Base-by-base conservation (phyloP, 805 yeast genomes). In the Wickerhamia fluorescens region DNA sequence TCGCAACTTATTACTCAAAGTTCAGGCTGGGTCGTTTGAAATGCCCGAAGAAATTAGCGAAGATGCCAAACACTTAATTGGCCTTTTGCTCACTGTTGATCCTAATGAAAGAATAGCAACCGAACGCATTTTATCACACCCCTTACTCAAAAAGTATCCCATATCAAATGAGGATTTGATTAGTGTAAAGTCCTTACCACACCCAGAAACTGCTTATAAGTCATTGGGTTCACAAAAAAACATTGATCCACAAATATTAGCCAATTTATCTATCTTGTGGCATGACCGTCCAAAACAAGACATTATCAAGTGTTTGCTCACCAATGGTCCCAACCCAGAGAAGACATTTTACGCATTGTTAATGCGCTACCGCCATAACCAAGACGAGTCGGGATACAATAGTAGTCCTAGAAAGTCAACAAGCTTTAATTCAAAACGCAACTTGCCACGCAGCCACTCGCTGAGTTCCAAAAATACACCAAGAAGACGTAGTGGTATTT, bases 91-190 rank as follows among this genome's bases (percentile, higher is more conserved):
- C 23, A 70, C 75, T 17, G 78, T 78, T 12, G 71, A 83, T 44
- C 95, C 96, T 5, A 63, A 58, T 16, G 67, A 72, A 40, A 71
- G 96, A 58, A 71, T 85, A 20, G 64, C 74, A 26, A 84, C 92
- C 5, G 71, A 70, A 14, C 69, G 71, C 28, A 79, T 87, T 14
- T 58, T 83, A 26, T 45, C 53, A 22, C 85, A 78, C 53, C 73
- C 75, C 7, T 61, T 78, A 33, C 48, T 75, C 30, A 41, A 37
- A 27, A 73, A 72, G 47, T 72, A 73, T 41, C 75, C 75, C 5
- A 61, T 61, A 30, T 59, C 65, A 7, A 56, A 59, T 34, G 63
- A 63, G 42, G 71, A 65, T 41, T 57, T 63, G 32, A 66, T 48
- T 37, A 58, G 51, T 58, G 67, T 59, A 19, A 58, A 54, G 33